A percentile compares a stretch with the other conserved stretches of the same genome.
Conservation (phyloP, 352 stramenopile species). For the Phytophthora boehmeriae region DNA sequence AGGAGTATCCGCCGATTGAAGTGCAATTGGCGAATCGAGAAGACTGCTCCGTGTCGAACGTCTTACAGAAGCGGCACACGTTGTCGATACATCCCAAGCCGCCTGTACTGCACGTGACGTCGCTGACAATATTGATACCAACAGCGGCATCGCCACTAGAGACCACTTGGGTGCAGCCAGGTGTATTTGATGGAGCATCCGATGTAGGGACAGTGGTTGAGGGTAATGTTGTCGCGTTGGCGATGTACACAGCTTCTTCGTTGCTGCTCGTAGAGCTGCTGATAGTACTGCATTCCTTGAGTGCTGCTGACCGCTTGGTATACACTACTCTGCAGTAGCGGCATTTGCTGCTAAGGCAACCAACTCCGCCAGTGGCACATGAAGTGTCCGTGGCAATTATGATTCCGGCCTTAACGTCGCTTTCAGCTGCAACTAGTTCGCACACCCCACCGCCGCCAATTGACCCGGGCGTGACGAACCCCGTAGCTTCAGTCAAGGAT, state of each 20-base stretch:
- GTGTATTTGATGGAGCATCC: constrained; percentile 1
- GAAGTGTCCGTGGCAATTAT: constrained; percentile 28
- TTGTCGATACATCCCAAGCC: constrained; percentile 43
- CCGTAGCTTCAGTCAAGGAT: not conserved
- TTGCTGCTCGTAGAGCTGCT: not conserved
- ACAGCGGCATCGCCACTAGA: constrained; percentile 31
- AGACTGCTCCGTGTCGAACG: constrained; percentile 23
- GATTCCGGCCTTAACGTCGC: constrained; percentile 32
- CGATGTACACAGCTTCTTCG: not conserved
- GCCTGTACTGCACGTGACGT: constrained; percentile 33
- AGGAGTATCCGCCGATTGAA: constrained; percentile 2
- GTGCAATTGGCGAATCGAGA: constrained; percentile 26
- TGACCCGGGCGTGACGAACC: not conserved
- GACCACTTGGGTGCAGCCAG: constrained; percentile 13
- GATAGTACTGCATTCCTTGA: constrained; percentile 29
- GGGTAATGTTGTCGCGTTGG: not conserved
- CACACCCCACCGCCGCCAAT: constrained; percentile 4
- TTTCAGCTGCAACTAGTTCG: constrained; percentile 12
- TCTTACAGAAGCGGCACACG: constrained; percentile 54
- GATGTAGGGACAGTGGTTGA: not conserved
- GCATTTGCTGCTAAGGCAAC: constrained; percentile 34
- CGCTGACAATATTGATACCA: constrained; percentile 44
- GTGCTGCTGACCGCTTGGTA: constrained; percentile 27
- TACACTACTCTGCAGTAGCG: constrained; percentile 38
- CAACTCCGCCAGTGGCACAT: constrained; percentile 35